A percentile compares a stretch with the other conserved stretches of the same genome.
These are phyloP conservation scores for Royoungia palumana DNA, from an alignment of 768 basidiomycete species.

Conservation along the genomic window DNA sequence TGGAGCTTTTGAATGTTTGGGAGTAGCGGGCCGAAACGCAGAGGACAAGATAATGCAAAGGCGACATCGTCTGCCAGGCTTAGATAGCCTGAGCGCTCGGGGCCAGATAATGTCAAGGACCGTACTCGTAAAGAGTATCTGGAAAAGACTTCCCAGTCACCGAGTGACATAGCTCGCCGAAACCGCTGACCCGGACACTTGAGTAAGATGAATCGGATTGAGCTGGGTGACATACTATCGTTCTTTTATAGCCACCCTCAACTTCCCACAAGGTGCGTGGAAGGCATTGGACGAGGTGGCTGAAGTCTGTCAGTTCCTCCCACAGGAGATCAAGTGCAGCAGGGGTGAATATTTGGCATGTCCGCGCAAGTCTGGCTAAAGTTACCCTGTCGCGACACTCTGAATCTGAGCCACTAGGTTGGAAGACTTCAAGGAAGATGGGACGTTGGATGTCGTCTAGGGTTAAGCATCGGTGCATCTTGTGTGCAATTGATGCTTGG, in stretches of 20 bases:
- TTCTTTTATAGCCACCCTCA: background rate
- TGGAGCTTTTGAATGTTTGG: slow-evolving; percentile 17
- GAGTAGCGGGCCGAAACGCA: slow-evolving; percentile 19
- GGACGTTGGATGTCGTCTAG: slow-evolving; percentile 26
- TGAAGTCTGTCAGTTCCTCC: slow-evolving; percentile 18
- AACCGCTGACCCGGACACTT: slow-evolving; percentile 17
- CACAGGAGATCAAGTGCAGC: slow-evolving; percentile 26
- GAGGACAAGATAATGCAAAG: slow-evolving; percentile 24
- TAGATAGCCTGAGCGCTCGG: background rate
- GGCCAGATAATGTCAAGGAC: slow-evolving; percentile 2
- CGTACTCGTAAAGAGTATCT: slow-evolving; percentile 25
- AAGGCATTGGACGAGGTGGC: slow-evolving; percentile 20
- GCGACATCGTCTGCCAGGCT: slow-evolving; percentile 18
- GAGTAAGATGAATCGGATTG: background rate
- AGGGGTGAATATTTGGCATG: slow-evolving; percentile 20
- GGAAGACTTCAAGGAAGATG: slow-evolving; percentile 20
- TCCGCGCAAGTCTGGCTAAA: slow-evolving; percentile 26
- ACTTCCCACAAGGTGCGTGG: slow-evolving; percentile 29
- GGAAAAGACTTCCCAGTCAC: slow-evolving; percentile 29
- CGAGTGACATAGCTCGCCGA: slow-evolving; percentile 22
- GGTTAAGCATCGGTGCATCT: slow-evolving; percentile 25
- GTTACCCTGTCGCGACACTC: background rate
- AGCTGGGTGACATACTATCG: slow-evolving; percentile 15
- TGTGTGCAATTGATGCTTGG: too few species aligned
- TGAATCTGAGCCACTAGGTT: too few species aligned